Base-by-base conservation (phyloP, 2,329 filamentous ascomycete genomes). In the Fusarium sp. region DNA sequence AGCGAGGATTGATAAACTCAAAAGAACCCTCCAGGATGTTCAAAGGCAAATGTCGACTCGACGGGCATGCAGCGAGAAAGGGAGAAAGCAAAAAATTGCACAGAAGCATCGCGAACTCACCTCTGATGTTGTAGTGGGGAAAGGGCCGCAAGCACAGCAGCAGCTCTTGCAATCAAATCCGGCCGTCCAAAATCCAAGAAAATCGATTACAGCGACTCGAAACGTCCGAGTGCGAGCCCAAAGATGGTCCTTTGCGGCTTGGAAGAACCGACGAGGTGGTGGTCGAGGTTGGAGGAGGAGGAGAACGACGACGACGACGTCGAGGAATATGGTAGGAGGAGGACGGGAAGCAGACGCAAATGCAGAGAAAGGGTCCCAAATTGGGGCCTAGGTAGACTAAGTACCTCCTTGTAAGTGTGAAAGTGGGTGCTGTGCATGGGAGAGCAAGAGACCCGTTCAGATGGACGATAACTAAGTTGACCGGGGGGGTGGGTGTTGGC, bases 351-450 rank as follows among this genome's bases (percentile, higher is more conserved):
- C 50, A 53, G 50, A 52, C 50, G 50, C 50, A 53, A 42, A 53
- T 34, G 50, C 32, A 56, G 70, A 63, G 63, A 71, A 59, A 63
- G 68, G 67, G 71, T 72, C 66, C 70, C 51, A 59, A 66, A 59
- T 68, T 69, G 74, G 74, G 74, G 70, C 64, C 66, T 50, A 64
- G 51, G 61, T 47, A 57, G 54, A 64, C 59, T 64, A 64, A 64
- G 61, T 64, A 59, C 49, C 38, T 73, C 73, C 73, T 70, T 75
- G 73, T 75, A 76, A 68, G 57, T 65, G 46, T 47, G 46, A 49
- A 55, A 50, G 58, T 70, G 67, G 68, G 65, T 45, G 69, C 68
- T 53, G 49, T 15, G 65, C 50, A 53, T 53, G 50, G 50, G 42
- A 53, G 32, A 53, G 15, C 50, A 65, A 53, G 64, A 52, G 68